phyloP scores from a whole-genome alignment of 768 basidiomycete species.

The Suillus cothurnatus region DNA sequence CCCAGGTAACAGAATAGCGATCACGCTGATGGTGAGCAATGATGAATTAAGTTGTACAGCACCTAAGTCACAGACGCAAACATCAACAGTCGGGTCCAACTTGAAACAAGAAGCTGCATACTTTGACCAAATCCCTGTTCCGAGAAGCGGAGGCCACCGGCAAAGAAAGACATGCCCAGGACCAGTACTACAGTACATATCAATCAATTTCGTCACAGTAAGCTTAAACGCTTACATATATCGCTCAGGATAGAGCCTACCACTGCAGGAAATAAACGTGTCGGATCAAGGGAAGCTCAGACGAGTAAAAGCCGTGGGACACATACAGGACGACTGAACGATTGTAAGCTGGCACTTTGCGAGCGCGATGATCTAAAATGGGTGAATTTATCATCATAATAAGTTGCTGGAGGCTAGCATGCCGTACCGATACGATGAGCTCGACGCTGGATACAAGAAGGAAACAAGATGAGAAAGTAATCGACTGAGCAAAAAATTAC shows the following conservation, averaged over 20 bases:
- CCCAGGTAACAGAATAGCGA: slow-evolving; percentile 75
- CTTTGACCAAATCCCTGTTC: slow-evolving; percentile 79
- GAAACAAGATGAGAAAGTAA: background rate
- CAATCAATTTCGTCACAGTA: background rate
- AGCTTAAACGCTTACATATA: slow-evolving; percentile 45
- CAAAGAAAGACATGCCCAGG: slow-evolving; percentile 84
- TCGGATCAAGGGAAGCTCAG: background rate
- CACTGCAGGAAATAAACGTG: slow-evolving; percentile 43
- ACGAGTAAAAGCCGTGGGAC: background rate
- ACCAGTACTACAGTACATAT: slow-evolving; percentile 61
- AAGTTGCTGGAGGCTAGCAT: background rate
- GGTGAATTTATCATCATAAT: background rate
- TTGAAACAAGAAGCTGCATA: slow-evolving; percentile 34
- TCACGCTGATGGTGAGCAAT: slow-evolving; percentile 73
- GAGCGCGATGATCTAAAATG: slow-evolving; percentile 72
- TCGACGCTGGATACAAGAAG: slow-evolving; percentile 41
- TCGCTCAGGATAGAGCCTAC: slow-evolving; percentile 85
- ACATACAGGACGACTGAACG: slow-evolving; percentile 75
- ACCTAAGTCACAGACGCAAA: slow-evolving; percentile 40
- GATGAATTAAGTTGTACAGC: slow-evolving; percentile 76
- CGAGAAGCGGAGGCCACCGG: slow-evolving; percentile 73
- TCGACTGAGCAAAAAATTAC: slow-evolving; percentile 4
- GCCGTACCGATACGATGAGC: slow-evolving; percentile 70
- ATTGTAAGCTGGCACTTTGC: slow-evolving; percentile 77
- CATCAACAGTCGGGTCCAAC: background rate